Conservation (phyloP, 2,329 filamentous ascomycete species). For the Exophiala sp. region DNA sequence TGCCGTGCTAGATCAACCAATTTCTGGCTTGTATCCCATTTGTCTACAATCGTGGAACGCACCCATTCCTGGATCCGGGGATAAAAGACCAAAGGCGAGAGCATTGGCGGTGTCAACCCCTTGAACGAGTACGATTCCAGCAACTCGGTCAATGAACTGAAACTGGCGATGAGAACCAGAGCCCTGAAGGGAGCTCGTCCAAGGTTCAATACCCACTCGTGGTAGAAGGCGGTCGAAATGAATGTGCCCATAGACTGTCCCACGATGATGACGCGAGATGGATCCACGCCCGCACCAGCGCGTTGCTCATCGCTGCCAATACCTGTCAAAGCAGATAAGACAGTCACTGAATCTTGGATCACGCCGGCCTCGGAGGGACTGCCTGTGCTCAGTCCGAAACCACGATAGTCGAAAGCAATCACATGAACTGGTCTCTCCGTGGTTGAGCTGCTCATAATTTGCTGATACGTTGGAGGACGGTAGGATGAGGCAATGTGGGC, state of each 20-base stretch:
- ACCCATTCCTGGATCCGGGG: constrained; percentile 63
- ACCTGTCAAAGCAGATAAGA: constrained; percentile 62
- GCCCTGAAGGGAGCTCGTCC: constrained; percentile 66
- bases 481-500: constrained; percentile 77
- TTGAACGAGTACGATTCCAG: constrained; percentile 73
- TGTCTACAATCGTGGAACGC: constrained; percentile 66
- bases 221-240: constrained; percentile 66
- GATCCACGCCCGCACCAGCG: constrained; percentile 50
- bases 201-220: constrained; percentile 49
- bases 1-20: constrained; percentile 57
- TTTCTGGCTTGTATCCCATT: constrained; percentile 70
- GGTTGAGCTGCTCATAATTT: constrained; percentile 66
- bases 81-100: constrained; percentile 69
- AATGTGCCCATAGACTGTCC: constrained; percentile 89
- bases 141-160: constrained; percentile 69
- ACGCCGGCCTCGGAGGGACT: constrained; percentile 74
- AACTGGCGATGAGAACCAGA: constrained; percentile 74
- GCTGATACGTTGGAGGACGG: constrained; percentile 73
- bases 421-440: constrained; percentile 65
- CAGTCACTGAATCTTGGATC: constrained; percentile 70
- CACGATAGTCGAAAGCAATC: constrained; percentile 74
- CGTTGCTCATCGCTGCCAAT: constrained; percentile 34
- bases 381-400: constrained; percentile 64
- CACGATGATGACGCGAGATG: constrained; percentile 71
- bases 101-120: constrained; percentile 69